phyloP scores from a whole-genome alignment of 2,329 filamentous ascomycete genomes.

The Podosphaera aphanis region DNA sequence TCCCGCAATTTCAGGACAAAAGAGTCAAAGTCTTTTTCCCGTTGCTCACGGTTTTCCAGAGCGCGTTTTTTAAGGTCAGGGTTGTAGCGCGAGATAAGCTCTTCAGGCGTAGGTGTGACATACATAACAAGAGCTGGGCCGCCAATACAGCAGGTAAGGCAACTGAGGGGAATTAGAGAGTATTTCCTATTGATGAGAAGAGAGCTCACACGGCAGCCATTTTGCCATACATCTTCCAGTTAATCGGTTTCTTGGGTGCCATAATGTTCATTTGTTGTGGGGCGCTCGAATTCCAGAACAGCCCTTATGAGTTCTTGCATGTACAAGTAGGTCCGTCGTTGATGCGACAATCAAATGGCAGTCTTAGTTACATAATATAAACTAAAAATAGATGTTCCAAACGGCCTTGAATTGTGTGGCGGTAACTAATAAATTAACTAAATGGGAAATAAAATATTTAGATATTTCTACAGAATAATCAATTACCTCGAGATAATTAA shows the following conservation, averaged over 20 bases:
- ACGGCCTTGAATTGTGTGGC: background rate
- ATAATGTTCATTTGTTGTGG: conserved; percentile 9
- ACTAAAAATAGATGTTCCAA: background rate
- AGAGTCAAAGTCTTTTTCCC: conserved; percentile 68
- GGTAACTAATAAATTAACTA: no score
- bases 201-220: conserved; percentile 41
- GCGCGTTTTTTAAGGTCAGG: conserved; percentile 80
- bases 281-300: background rate
- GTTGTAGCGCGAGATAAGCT: conserved; percentile 79
- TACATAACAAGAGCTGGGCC: conserved; percentile 68
- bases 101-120: conserved; percentile 66
- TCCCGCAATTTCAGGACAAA: conserved; percentile 70
- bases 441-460: no score
- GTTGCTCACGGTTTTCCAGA: conserved; percentile 52
- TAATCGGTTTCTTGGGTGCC: conserved; percentile 24
- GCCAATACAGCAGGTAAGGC: conserved; percentile 48
- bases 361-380: background rate
- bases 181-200: conserved; percentile 1
- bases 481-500: no score
- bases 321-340: no score
- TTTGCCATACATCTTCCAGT: conserved; percentile 40
- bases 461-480: no score
- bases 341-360: background rate
- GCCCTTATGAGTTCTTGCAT: background rate
- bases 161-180: conserved; percentile 26